These are phyloP conservation scores for Aspergillus japonicus DNA, from an alignment of 2,329 filamentous ascomycete species.

Conservation along the genomic window DNA sequence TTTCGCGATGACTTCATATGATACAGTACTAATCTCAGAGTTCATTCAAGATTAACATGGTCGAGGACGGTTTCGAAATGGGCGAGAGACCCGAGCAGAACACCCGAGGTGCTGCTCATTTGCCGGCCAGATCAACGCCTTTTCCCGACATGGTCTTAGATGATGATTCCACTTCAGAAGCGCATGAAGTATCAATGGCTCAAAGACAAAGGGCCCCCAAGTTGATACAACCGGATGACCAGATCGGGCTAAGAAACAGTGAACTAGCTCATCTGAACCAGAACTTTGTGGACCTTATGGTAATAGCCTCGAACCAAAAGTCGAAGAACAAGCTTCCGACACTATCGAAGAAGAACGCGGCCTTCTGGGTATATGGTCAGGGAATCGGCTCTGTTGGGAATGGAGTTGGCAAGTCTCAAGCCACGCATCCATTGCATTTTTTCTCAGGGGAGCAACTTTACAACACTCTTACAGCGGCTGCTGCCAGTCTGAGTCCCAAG, in stretches of 20 bases:
- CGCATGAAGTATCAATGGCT: conserved; percentile 23
- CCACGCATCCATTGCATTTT: conserved; percentile 53
- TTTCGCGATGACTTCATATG: background rate
- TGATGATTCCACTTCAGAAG: background rate
- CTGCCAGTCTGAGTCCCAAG: conserved; percentile 25
- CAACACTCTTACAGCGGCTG: conserved; percentile 44
- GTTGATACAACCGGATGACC: conserved; percentile 48
- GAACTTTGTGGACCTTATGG: conserved; percentile 63
- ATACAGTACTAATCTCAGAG: background rate
- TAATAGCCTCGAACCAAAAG: conserved; percentile 46
- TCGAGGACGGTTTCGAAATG: conserved; percentile 32
- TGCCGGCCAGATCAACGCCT: background rate
- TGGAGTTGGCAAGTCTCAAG: conserved; percentile 43
- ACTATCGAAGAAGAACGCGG: conserved; percentile 62
- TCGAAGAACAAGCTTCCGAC: conserved; percentile 39
- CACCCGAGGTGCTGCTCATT: background rate
- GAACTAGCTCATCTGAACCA: conserved; percentile 59
- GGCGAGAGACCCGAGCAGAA: background rate
- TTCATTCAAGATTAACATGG: conserved; percentile 23
- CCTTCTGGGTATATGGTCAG: conserved; percentile 58
- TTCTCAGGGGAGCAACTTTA: conserved; percentile 60
- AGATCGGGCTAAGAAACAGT: conserved; percentile 54
- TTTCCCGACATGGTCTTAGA: background rate
- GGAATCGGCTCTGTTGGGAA: conserved; percentile 57
- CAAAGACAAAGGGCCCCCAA: conserved; percentile 37